phyloP scores from a whole-genome alignment of 805 yeast species.

The Wickerhamiella musiphila region DNA sequence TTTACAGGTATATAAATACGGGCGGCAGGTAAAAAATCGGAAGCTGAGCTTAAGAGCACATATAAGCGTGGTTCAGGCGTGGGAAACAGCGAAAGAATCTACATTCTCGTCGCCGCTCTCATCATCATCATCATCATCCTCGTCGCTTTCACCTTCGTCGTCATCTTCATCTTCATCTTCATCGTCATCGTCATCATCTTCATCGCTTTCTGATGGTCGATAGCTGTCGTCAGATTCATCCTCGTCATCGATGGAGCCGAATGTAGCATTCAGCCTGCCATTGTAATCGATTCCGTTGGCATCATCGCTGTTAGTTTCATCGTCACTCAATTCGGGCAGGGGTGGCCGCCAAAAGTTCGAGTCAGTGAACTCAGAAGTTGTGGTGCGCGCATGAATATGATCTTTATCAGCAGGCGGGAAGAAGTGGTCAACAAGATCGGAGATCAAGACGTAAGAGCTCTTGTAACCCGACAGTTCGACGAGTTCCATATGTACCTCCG shows the following conservation, averaged over 20 bases:
- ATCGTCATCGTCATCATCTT: conserved; percentile 5
- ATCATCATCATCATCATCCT: conserved; percentile 5
- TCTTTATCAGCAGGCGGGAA: conserved; percentile 60
- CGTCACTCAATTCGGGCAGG: conserved; percentile 30
- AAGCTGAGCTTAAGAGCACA: not conserved
- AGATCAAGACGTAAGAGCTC: conserved; percentile 73
- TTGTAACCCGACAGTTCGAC: conserved; percentile 85
- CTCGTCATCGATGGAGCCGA: conserved; percentile 18
- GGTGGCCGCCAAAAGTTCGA: conserved; percentile 89
- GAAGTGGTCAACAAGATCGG: conserved; percentile 90
- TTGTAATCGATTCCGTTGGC: conserved; percentile 19
- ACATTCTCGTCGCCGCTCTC: not conserved
- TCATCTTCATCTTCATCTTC: conserved; percentile 7
- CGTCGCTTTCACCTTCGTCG: conserved; percentile 6
- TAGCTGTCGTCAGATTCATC: conserved; percentile 20
- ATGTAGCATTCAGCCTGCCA: conserved; percentile 16
- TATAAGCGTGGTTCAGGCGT: not conserved
- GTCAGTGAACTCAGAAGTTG: conserved; percentile 46
- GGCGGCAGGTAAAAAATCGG: too few species aligned
- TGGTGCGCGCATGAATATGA: conserved; percentile 19
- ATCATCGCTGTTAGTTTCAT: conserved; percentile 7
- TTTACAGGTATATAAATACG: too few species aligned
- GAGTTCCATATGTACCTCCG: conserved; percentile 94
- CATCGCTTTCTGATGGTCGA: conserved; percentile 19
- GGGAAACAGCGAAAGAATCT: not conserved